phyloP scores from a whole-genome alignment of 148 eudicot species.

The Fallopia convolvulus region DNA sequence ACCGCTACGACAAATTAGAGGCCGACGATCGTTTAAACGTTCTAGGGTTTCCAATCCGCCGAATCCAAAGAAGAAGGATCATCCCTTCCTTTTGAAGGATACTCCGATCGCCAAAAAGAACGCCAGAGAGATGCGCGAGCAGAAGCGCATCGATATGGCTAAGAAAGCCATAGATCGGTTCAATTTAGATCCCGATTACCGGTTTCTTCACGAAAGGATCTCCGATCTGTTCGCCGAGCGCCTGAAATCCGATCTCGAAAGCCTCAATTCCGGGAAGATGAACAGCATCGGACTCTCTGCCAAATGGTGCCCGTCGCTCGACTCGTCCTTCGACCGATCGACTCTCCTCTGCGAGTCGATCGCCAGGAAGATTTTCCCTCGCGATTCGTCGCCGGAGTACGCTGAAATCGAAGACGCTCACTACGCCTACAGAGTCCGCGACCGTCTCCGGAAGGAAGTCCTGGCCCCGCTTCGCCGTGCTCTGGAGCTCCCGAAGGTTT shows the following conservation, averaged over 20 bases:
- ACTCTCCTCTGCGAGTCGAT: constrained; percentile 23
- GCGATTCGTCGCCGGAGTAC: constrained; percentile 16
- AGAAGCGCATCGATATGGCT: constrained; percentile 10
- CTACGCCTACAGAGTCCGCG: constrained; percentile 23
- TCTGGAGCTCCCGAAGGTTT: constrained; percentile 22
- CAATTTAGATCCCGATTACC: constrained; percentile 13
- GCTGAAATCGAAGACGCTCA: constrained; percentile 19
- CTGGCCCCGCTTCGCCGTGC: constrained; percentile 21
- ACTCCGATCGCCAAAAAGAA: background rate
- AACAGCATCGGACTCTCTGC: constrained; percentile 23
- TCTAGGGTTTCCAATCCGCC: background rate
- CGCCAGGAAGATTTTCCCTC: constrained; percentile 20
- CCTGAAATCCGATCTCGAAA: constrained; percentile 15
- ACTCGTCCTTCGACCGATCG: constrained; percentile 19
- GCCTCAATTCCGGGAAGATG: constrained; percentile 12
- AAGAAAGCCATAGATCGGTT: constrained; percentile 16
- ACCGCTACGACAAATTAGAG: no score
- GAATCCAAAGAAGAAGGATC: background rate
- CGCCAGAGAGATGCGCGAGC: constrained; percentile 10
- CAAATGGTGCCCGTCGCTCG: constrained; percentile 28
- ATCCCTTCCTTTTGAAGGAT: background rate
- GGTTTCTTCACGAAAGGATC: constrained; percentile 16
- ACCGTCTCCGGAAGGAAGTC: constrained; percentile 20
- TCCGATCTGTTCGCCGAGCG: constrained; percentile 23
- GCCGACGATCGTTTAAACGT: no score